Base-by-base conservation (phyloP, 2,329 filamentous ascomycete species). In the Plectosphaerella plurivora region DNA sequence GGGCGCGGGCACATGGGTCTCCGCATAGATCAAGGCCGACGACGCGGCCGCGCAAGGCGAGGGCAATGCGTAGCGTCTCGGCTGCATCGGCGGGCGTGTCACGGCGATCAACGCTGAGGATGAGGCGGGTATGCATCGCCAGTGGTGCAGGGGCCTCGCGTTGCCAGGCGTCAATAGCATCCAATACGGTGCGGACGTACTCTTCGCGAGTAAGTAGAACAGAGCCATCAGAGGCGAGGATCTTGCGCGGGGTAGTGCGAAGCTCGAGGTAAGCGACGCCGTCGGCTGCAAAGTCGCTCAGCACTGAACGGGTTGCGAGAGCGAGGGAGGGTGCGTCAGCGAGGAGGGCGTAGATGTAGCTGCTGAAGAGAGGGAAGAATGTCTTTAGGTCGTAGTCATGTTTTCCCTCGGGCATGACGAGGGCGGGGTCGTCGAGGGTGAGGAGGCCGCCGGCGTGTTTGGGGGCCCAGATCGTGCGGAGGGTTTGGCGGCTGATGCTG, bases 21-120 rank as follows among this genome's bases (percentile, higher is more conserved):
- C 90, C 90, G 67, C 89, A 93, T 18, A 94, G 78, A 63, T 94
- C 90, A 20, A 94, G 68, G 14, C 84, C 89, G 1, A 93, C 86
- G 5, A 93, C 80, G 16, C 41, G 41, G n/a, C 18, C 25, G 14
- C 68, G 69, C 63, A 84, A 81, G 53, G 72, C 70, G 46, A 79
- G 65, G 1, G 87, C 88, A 1, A 94, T 75, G 16, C 78, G 70
- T 22, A 92, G 76, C 4, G 86, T 80, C 54, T 84, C 74, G n/a
- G 73, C 61, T 0, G 89, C 89, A 56, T 87, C 81, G 1, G 69
- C 63, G 9, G 73, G 60, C 9, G 78, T 82, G 59, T 82, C 75
- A 18, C 85, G 78, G 16, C 89, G 81, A 67, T 95, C 89, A 39
- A 93, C 73, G 33, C 87, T 89, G 11, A 94, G 76, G 58, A 94